A percentile compares a stretch with the other conserved stretches of the same genome.
phyloP scores from a whole-genome alignment of 192 early-diverging fungal genomes.

The Backusella luteola region DNA sequence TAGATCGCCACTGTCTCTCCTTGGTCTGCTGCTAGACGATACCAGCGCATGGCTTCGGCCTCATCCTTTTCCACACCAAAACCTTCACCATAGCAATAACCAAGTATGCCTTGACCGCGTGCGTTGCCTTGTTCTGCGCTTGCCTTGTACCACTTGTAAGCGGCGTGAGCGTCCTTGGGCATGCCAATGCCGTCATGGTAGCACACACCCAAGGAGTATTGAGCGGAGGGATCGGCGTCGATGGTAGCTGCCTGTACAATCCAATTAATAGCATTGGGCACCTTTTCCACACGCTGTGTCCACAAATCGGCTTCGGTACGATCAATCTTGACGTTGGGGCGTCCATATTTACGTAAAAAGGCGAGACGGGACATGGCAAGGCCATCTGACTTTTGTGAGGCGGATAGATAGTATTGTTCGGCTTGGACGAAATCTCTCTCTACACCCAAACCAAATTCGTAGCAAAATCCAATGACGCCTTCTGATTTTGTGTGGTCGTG shows the following conservation, averaged over 20 bases:
- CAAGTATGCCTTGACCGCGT: slow-evolving; percentile 63
- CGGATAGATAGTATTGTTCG: slow-evolving; percentile 64
- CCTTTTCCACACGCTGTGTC: slow-evolving; percentile 38
- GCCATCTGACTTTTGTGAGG: slow-evolving; percentile 60
- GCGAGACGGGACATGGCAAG: slow-evolving; percentile 69
- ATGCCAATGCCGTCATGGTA: slow-evolving; percentile 80
- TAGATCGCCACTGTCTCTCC: slow-evolving; percentile 54
- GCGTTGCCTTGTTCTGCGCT: slow-evolving; percentile 59
- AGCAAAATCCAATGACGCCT: slow-evolving; percentile 76
- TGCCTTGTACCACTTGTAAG: slow-evolving; percentile 68
- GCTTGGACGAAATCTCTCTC: slow-evolving; percentile 56
- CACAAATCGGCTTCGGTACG: slow-evolving; percentile 77
- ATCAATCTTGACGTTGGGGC: slow-evolving; percentile 78
- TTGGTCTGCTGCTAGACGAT: slow-evolving; percentile 47
- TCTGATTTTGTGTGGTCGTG: slow-evolving; percentile 44
- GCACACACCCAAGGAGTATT: slow-evolving; percentile 71
- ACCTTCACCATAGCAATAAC: slow-evolving; percentile 77
- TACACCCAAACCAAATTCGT: slow-evolving; percentile 81
- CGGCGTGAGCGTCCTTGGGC: slow-evolving; percentile 54
- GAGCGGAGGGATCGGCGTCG: slow-evolving; percentile 49
- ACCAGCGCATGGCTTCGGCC: slow-evolving; percentile 59
- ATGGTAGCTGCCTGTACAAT: slow-evolving; percentile 55
- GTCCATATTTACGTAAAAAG: slow-evolving; percentile 78
- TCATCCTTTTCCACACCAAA: slow-evolving; percentile 68
- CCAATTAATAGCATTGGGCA: slow-evolving; percentile 58